Percentiles rank a stretch among this genome's conserved stretches.
Evolutionary conservation across 2,329 filamentous ascomycete genomes (phyloP).

Genomic region (Pseudocercospora cruenta): DNA sequence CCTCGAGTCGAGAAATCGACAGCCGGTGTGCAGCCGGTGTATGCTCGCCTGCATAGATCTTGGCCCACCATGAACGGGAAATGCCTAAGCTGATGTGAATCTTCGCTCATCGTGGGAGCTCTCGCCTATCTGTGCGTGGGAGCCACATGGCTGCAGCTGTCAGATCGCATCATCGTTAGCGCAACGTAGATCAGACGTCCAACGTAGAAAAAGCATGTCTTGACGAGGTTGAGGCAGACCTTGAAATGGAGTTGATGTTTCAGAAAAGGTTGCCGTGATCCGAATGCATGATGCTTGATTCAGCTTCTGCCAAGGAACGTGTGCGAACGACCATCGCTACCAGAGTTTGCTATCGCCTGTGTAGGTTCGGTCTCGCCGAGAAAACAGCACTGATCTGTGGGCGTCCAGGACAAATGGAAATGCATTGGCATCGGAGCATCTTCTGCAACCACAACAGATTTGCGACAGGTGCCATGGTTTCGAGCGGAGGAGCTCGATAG

Average conservation of each 20-base stretch:
- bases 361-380: neutral
- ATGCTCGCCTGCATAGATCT: no score
- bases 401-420: neutral
- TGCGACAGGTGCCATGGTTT: no score
- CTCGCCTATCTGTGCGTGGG: neutral
- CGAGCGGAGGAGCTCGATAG: no score
- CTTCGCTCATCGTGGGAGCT: neutral
- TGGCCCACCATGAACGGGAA: no score
- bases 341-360: neutral
- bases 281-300: neutral
- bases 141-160: neutral
- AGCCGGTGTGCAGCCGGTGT: no score
- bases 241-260: neutral
- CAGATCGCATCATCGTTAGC: neutral
- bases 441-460: neutral
- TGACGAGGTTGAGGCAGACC: neutral
- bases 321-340: neutral
- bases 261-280: neutral
- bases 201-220: neutral
- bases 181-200: neutral
- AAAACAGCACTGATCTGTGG: neutral
- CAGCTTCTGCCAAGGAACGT: neutral
- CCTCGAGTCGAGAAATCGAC: no score
- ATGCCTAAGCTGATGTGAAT: neutral
- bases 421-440: neutral